Base-by-base conservation (phyloP, 345 rosid species). In the Gossypium rotundifolium region DNA sequence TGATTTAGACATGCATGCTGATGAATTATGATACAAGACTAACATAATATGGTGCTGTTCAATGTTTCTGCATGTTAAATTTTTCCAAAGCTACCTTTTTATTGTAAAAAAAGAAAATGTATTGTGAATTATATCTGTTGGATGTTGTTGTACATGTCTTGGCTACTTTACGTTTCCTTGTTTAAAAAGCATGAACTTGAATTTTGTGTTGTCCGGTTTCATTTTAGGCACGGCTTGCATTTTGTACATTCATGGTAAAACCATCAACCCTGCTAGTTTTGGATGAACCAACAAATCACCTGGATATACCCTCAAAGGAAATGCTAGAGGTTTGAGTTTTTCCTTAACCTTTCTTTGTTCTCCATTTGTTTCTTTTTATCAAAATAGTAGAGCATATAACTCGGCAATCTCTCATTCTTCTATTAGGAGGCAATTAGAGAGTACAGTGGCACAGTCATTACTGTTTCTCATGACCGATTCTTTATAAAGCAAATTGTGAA, bases 241-340 rank as follows among this genome's bases (percentile, higher is more conserved):
- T 94, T 78, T 94, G 98, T 81, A 92, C 89, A 74, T 94, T 94
- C 83, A 94, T 94, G 98, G 98, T 94, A 42, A 91, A 84, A 63
- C 98, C 98, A 3, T 92, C 97, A 1, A 91, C 95, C 40, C 74
- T 94, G 58, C 89, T 94, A 3, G 88, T 94, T 76, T 70, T 94
- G 83, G 98, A 94, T 44, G 98, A 94, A 81, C 98, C 98, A 7
- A 94, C 98, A 48, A 94, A 94, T 85, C 98, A 92, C 80, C 81
- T 94, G 76, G 98, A 92, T 84, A 94, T 94, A 67, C 97, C 98
- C 76, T 92, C 98, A 17, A 94, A 94, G 81, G 98, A 92, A 77
- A 94, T 94, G 98, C 98, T 94, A 9, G 98, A 94, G 98, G 98
- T 94, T 80, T 53, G 81, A 33, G n/a, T 29, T 70, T 62, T 16